phyloP scores from a whole-genome alignment of 345 rosid species.

The Eucalyptus dawsonii region DNA sequence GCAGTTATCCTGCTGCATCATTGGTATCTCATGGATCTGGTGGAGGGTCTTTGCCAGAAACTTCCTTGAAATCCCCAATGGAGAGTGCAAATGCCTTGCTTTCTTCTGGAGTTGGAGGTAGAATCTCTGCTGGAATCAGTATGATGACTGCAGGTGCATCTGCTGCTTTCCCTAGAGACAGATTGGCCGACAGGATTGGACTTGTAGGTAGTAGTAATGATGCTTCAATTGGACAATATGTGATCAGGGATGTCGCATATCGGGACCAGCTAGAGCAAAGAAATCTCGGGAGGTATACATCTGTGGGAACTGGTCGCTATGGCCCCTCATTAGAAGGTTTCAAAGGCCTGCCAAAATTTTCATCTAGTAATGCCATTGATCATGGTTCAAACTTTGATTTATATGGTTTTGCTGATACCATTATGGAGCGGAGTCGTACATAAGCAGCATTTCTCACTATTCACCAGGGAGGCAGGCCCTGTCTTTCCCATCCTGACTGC shows the following conservation, averaged over 20 bases:
- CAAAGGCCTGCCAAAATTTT: neutral
- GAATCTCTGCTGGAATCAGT: neutral
- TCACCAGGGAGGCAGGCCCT: neutral
- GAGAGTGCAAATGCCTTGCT: neutral
- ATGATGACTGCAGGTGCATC: conserved; percentile 6
- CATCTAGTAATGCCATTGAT: neutral
- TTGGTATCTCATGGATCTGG: conserved; percentile 19
- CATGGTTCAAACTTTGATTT: neutral
- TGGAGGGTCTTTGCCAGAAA: conserved; percentile 19
- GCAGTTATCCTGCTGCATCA: conserved; percentile 19
- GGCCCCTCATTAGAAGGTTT: conserved; percentile 16
- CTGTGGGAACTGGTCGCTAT: conserved; percentile 6
- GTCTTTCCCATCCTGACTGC: neutral
- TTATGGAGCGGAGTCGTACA: neutral
- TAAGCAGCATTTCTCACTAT: neutral
- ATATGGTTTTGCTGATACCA: conserved; percentile 20
- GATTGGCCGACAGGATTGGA: conserved; percentile 1
- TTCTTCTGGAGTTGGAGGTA: neutral
- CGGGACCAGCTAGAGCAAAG: conserved; percentile 10
- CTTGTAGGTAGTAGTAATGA: conserved; percentile 2
- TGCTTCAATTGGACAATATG: conserved; percentile 8
- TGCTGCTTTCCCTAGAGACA: conserved; percentile 17
- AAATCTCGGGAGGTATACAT: conserved; percentile 8
- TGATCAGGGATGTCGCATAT: neutral
- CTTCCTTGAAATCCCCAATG: neutral